Percentiles rank a stretch among this genome's conserved stretches.
These are phyloP conservation scores for Dactylellina drechsleri DNA, from an alignment of 2,329 filamentous ascomycete genomes.

Conservation along the genomic window DNA sequence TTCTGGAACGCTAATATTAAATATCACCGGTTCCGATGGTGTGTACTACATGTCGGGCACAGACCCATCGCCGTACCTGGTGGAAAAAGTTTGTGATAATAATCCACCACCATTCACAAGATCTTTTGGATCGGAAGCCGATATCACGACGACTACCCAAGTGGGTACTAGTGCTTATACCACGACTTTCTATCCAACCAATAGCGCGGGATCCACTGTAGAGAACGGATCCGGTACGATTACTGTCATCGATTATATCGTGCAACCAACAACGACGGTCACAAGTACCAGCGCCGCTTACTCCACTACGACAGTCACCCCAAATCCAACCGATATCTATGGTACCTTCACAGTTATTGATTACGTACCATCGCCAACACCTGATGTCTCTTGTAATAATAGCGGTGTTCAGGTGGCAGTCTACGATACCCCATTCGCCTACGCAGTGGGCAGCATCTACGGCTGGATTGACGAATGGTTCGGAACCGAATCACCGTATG, in stretches of 20 bases:
- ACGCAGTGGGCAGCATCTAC: neutral
- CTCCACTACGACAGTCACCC: neutral
- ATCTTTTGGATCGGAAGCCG: neutral
- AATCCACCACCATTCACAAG: neutral
- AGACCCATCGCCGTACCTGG: neutral
- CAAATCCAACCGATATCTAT: neutral
- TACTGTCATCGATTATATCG: neutral
- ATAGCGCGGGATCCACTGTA: neutral
- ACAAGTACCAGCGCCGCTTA: neutral
- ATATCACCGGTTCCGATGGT: neutral
- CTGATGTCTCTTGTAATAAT: slow-evolving; percentile 14
- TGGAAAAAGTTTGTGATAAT: neutral
- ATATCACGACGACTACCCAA: neutral
- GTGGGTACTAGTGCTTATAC: neutral
- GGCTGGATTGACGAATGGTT: slow-evolving; percentile 17
- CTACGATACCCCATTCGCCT: slow-evolving; percentile 15
- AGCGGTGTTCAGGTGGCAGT: slow-evolving; percentile 9
- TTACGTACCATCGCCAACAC: slow-evolving; percentile 2
- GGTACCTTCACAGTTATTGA: neutral
- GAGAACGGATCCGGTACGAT: neutral
- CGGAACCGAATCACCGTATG: neutral
- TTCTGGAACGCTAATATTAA: neutral
- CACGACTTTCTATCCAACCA: neutral
- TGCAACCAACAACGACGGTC: neutral
- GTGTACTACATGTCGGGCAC: neutral